Evolutionary conservation across 441 rosid species (phyloP).

Genomic region (Brassica balearica): DNA sequence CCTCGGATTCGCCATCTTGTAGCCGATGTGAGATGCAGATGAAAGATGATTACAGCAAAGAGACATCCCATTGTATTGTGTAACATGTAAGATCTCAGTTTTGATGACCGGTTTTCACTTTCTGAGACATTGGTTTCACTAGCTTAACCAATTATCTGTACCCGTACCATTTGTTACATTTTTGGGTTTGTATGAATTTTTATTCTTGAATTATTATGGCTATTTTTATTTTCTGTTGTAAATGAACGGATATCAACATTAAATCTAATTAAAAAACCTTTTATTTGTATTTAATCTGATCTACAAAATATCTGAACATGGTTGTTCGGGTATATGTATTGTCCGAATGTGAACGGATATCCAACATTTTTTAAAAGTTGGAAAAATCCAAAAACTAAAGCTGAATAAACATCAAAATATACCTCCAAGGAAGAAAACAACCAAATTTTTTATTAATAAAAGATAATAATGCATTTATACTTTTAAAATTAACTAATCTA

Average conservation of each 20-base stretch:
- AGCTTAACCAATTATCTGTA: not conserved
- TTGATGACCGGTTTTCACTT: not conserved
- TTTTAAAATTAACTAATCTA: too few species aligned
- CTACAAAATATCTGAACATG: not conserved
- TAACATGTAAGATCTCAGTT: conserved; percentile 33
- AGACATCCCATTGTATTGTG: conserved; percentile 23
- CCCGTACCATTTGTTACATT: not conserved
- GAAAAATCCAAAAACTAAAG: not conserved
- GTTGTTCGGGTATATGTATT: not conserved
- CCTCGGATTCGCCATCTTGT: conserved; percentile 94
- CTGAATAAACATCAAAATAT: not conserved
- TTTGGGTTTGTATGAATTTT: conserved; percentile 8
- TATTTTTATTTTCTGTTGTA: not conserved
- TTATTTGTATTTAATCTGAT: not conserved
- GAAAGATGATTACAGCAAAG: conserved; percentile 24
- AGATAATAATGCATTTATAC: too few species aligned
- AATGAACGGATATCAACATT: not conserved
- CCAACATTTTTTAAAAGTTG: not conserved
- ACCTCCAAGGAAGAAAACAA: too few species aligned
- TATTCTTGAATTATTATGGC: conserved; percentile 4
- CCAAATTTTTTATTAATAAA: too few species aligned
- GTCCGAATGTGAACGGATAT: not conserved
- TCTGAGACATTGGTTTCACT: conserved; percentile 11
- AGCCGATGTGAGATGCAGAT: conserved; percentile 76
- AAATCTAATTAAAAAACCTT: not conserved